Percentiles rank a stretch among this genome's conserved stretches.
Conservation (phyloP, 2,329 filamentous ascomycete genomes). For the Cadophora sp. region DNA sequence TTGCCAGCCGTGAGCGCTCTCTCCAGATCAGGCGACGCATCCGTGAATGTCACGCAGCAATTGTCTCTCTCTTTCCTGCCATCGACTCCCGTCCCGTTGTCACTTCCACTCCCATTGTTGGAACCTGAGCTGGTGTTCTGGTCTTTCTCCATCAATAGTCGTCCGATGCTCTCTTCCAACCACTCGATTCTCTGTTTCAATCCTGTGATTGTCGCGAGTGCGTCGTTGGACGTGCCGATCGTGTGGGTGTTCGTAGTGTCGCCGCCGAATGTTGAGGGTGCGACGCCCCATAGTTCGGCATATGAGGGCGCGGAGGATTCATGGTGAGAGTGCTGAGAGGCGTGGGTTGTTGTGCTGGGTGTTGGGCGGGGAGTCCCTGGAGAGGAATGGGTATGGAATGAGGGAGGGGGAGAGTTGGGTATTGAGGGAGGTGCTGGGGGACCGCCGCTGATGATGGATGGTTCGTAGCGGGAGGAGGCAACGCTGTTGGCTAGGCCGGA, state of each 20-base stretch:
- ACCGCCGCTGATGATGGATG: constrained; percentile 21
- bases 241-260: constrained; percentile 21
- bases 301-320: constrained; percentile 12
- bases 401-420: constrained; percentile 37
- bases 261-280: constrained; percentile 32
- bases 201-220: constrained; percentile 33
- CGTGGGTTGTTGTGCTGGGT: constrained; percentile 27
- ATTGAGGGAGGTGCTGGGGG: constrained; percentile 30
- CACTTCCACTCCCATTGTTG: not conserved
- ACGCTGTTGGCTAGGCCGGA: constrained; percentile 34
- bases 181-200: constrained; percentile 39
- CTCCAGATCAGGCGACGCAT: constrained; percentile 38
- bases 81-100: not conserved
- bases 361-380: constrained; percentile 34
- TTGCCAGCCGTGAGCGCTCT: constrained; percentile 21
- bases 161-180: constrained; percentile 40
- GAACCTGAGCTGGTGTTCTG: not conserved
- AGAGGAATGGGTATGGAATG: constrained; percentile 36
- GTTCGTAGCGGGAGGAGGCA: constrained; percentile 30
- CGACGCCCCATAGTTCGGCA: constrained; percentile 40
- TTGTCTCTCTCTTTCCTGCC: constrained; percentile 25
- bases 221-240: constrained; percentile 35
- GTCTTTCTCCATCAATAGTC: constrained; percentile 33
- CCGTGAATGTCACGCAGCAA: constrained; percentile 40
- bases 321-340: constrained; percentile 9